These are phyloP conservation scores for Talaromyces verruculosus DNA, from an alignment of 2,329 filamentous ascomycete species.

Conservation along the genomic window DNA sequence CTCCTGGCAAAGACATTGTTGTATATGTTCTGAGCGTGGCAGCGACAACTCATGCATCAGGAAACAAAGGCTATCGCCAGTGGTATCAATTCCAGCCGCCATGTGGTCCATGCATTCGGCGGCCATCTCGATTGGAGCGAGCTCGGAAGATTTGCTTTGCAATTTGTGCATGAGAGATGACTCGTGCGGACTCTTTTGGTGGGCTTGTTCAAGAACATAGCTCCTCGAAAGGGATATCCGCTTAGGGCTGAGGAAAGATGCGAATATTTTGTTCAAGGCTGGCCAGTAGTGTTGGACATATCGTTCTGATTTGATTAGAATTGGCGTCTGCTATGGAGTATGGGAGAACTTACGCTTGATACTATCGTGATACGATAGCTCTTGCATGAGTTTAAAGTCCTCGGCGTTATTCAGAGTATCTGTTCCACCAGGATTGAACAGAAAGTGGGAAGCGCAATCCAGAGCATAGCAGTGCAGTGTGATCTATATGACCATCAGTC, in stretches of 20 bases:
- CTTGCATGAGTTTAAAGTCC: conserved; percentile 67
- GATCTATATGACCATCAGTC: conserved; percentile 26
- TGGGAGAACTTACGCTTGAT: conserved; percentile 56
- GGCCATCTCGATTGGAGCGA: conserved; percentile 58
- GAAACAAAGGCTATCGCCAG: conserved; percentile 67
- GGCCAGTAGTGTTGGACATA: conserved; percentile 44
- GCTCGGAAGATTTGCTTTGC: conserved; percentile 50
- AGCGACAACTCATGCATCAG: conserved; percentile 70
- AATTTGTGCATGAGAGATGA: conserved; percentile 43
- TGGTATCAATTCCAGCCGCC: conserved; percentile 71
- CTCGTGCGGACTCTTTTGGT: conserved; percentile 46
- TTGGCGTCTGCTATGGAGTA: too few species aligned
- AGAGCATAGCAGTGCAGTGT: conserved; percentile 66
- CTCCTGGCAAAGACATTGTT: conserved; percentile 56
- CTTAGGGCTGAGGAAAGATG: conserved; percentile 13
- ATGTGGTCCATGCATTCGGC: conserved; percentile 72
- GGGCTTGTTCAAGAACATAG: conserved; percentile 15
- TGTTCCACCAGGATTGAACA: conserved; percentile 67
- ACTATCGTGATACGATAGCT: conserved; percentile 67
- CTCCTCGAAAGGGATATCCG: not conserved
- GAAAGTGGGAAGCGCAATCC: conserved; percentile 66
- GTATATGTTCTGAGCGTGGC: conserved; percentile 53
- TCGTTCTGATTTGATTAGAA: conserved; percentile 9
- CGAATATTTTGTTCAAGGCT: conserved; percentile 2
- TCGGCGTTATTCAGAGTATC: conserved; percentile 56